These are phyloP conservation scores for Hymenotorrendiella dingleyae DNA, from an alignment of 2,329 filamentous ascomycete species.

Conservation along the genomic window DNA sequence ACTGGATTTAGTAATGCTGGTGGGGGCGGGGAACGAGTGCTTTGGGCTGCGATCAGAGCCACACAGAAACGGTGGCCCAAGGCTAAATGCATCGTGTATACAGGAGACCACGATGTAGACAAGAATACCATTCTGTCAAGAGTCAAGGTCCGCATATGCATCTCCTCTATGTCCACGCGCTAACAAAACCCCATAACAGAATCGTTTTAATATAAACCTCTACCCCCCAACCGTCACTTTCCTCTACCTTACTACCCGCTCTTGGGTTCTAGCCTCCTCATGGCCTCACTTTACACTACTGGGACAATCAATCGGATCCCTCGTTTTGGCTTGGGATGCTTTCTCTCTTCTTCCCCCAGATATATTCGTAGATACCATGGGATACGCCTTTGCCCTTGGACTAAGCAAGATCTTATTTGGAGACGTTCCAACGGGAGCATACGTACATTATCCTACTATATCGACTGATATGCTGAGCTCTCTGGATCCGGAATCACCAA, in stretches of 20 bases:
- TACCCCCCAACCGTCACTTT: conserved; percentile 79
- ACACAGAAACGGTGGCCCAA: conserved; percentile 86
- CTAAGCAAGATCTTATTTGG: conserved; percentile 79
- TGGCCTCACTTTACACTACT: conserved; percentile 91
- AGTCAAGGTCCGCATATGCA: conserved; percentile 53
- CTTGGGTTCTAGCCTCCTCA: conserved; percentile 78
- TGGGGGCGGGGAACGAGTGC: conserved; percentile 88
- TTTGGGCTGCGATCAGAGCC: conserved; percentile 91
- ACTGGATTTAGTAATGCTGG: conserved; percentile 69
- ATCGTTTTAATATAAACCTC: conserved; percentile 87
- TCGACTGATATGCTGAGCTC: conserved; percentile 95
- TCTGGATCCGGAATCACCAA: conserved; percentile 56
- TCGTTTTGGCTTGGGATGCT: conserved; percentile 85
- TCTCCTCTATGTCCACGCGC: neutral
- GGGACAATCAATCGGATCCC: conserved; percentile 86
- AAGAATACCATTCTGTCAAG: conserved; percentile 73
- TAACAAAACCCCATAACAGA: conserved; percentile 40
- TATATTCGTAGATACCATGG: conserved; percentile 96
- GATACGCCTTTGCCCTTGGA: conserved; percentile 86
- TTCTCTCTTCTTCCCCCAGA: conserved; percentile 90
- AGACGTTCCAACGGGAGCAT: conserved; percentile 76
- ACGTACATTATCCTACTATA: conserved; percentile 97
- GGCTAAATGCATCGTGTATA: conserved; percentile 88
- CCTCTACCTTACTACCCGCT: conserved; percentile 82
- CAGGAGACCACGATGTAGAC: conserved; percentile 83